Conservation (phyloP, 2,329 filamentous ascomycete genomes). For the Fusarium vanettenii region DNA sequence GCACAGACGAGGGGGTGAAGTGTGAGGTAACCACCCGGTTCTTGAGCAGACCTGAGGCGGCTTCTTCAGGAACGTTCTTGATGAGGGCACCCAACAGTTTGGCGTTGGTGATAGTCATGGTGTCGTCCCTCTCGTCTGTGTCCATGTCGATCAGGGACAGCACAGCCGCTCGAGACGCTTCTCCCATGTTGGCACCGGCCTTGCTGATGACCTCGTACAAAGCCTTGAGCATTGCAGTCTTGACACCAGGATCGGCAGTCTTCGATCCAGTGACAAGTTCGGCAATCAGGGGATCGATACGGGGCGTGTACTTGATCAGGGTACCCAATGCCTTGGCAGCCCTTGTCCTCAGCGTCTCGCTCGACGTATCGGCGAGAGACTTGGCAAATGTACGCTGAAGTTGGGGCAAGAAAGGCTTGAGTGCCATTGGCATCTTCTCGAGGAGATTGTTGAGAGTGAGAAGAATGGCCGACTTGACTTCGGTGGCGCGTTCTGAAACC, state of each 20-base stretch:
- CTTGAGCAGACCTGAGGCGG: conserved; percentile 69
- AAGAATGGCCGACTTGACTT: conserved; percentile 95
- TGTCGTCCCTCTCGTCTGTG: conserved; percentile 76
- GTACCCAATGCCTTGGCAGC: conserved; percentile 96
- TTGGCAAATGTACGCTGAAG: conserved; percentile 97
- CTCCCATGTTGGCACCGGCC: conserved; percentile 94
- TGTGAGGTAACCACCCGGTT: conserved; percentile 83
- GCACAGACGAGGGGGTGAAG: conserved; percentile 80
- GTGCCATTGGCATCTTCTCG: conserved; percentile 93
- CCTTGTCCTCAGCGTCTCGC: conserved; percentile 85
- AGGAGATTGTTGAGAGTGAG: conserved; percentile 94
- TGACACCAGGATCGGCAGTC: conserved; percentile 85
- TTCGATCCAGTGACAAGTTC: conserved; percentile 97
- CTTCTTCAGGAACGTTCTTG: conserved; percentile 82
- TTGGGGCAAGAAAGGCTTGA: conserved; percentile 97
- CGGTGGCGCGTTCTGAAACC: conserved; percentile 93
- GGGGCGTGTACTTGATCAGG: conserved; percentile 92
- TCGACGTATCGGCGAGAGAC: conserved; percentile 91
- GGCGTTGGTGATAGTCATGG: conserved; percentile 90
- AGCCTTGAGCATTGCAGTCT: conserved; percentile 96
- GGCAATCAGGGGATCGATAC: conserved; percentile 91
- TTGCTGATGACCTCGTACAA: conserved; percentile 97
- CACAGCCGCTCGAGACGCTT: conserved; percentile 86
- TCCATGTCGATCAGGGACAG: conserved; percentile 90
- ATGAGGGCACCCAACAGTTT: conserved; percentile 90